These are phyloP conservation scores for Tetrastigma voinierianum DNA, from an alignment of 164 flowering plant genomes.

Conservation along the genomic window DNA sequence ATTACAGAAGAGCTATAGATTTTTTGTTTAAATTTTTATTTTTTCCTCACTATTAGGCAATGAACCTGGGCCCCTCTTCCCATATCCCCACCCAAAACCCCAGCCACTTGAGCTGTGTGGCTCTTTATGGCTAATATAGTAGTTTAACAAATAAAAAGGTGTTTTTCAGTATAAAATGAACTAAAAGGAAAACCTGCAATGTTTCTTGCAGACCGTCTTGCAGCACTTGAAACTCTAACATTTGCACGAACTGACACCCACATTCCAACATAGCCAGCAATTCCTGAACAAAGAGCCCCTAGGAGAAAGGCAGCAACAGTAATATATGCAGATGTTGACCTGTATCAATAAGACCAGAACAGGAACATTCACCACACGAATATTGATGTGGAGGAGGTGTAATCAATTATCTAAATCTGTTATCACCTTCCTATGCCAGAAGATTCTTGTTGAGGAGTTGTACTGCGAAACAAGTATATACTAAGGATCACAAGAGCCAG, in stretches of 20 bases:
- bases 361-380: background rate
- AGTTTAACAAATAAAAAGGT: background rate
- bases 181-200: conserved; percentile 62
- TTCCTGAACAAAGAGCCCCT: conserved; percentile 95
- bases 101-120: too few species aligned
- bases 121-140: too few species aligned
- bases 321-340: conserved; percentile 81
- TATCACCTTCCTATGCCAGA: conserved; percentile 86
- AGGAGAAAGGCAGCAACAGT: conserved; percentile 94
- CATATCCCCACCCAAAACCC: too few species aligned
- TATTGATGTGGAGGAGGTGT: background rate
- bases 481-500: conserved; percentile 68
- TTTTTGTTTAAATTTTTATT: background rate
- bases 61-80: too few species aligned
- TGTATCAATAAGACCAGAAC: conserved; percentile 33
- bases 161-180: background rate
- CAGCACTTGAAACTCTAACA: conserved; percentile 99
- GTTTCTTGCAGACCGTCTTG: conserved; percentile 97
- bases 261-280: conserved; percentile 99
- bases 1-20: conserved; percentile 8
- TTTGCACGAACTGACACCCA: conserved; percentile 99
- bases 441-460: conserved; percentile 87
- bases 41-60: too few species aligned
- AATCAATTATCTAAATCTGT: background rate
- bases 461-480: conserved; percentile 82